A percentile compares a stretch with the other conserved stretches of the same genome.
These are phyloP conservation scores for Russula emetica DNA, from an alignment of 768 basidiomycete genomes.

Conservation along the genomic window DNA sequence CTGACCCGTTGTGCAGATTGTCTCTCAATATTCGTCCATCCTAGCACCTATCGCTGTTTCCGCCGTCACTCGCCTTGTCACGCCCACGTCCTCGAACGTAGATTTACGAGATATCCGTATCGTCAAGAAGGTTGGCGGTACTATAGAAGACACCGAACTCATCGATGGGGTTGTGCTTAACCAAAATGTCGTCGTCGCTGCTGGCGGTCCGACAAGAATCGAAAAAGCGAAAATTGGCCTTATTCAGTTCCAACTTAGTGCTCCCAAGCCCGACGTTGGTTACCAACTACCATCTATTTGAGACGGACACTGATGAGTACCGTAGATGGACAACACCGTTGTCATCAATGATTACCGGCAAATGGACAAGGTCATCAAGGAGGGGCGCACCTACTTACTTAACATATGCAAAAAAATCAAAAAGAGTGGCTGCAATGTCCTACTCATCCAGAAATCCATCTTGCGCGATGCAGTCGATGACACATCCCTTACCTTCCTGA, in stretches of 20 bases:
- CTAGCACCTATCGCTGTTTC: slow-evolving; percentile 98
- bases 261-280: slow-evolving; percentile 94
- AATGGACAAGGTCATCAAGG: slow-evolving; percentile 99
- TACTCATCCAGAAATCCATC: slow-evolving; percentile 99
- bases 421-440: slow-evolving; percentile 98
- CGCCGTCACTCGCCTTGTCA: slow-evolving; percentile 88
- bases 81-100: slow-evolving; percentile 86
- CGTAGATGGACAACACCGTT: slow-evolving; percentile 98
- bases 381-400: slow-evolving; percentile 95
- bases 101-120: slow-evolving; percentile 94
- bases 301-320: slow-evolving; percentile 20
- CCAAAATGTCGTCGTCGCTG: slow-evolving; percentile 86
- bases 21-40: slow-evolving; percentile 97
- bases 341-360: slow-evolving; percentile 99
- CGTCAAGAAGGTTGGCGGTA: slow-evolving; percentile 98
- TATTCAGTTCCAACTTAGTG: slow-evolving; percentile 96
- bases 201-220: slow-evolving; percentile 89
- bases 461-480: slow-evolving; percentile 99
- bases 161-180: slow-evolving; percentile 96
- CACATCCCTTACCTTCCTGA: slow-evolving; percentile 93
- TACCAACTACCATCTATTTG: not conserved
- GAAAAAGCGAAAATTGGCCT: slow-evolving; percentile 99
- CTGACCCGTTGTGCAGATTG: slow-evolving; percentile 57
- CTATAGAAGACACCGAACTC: slow-evolving; percentile 97
- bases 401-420: slow-evolving; percentile 99